These are phyloP conservation scores for Melanogaster broomeanus DNA, from an alignment of 768 basidiomycete genomes.

Conservation along the genomic window DNA sequence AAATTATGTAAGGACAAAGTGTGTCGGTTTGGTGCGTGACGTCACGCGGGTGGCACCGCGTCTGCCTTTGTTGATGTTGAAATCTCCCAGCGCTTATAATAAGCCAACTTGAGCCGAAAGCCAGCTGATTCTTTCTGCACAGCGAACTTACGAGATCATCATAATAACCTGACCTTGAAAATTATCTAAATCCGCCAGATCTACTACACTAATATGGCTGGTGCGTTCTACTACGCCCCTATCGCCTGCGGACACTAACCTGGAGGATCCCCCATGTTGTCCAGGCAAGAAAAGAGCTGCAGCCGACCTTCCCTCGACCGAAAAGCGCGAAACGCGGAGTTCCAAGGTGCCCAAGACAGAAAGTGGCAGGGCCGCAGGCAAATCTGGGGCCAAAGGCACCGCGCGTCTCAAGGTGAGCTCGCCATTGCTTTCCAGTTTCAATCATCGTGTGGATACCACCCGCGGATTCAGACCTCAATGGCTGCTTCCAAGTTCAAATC, in stretches of 20 bases:
- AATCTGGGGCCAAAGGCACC: conserved; percentile 39
- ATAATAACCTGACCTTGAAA: not conserved
- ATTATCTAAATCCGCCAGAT: not conserved
- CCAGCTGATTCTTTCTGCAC: not conserved
- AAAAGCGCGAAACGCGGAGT: conserved; percentile 42
- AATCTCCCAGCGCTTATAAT: conserved; percentile 13
- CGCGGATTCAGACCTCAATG: conserved; percentile 42
- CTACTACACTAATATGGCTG: conserved; percentile 24
- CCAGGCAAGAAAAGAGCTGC: conserved; percentile 50
- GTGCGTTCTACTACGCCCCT: conserved; percentile 22
- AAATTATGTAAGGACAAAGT: conserved; percentile 3
- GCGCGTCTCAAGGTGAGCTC: conserved; percentile 47
- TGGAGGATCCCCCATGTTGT: not conserved
- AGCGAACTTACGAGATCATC: not conserved
- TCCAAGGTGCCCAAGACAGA: conserved; percentile 55
- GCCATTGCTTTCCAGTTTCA: not conserved
- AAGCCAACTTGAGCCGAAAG: not conserved
- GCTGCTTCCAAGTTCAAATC: conserved; percentile 56
- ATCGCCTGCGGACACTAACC: conserved; percentile 4
- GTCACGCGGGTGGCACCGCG: conserved; percentile 26
- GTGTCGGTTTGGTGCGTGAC: conserved; percentile 30
- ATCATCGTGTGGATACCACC: not conserved
- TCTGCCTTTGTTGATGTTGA: conserved; percentile 23
- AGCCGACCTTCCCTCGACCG: conserved; percentile 32
- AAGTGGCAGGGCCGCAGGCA: conserved; percentile 29